Base-by-base conservation (phyloP, 257 asterid species). In the Penstemon davidsonii region DNA sequence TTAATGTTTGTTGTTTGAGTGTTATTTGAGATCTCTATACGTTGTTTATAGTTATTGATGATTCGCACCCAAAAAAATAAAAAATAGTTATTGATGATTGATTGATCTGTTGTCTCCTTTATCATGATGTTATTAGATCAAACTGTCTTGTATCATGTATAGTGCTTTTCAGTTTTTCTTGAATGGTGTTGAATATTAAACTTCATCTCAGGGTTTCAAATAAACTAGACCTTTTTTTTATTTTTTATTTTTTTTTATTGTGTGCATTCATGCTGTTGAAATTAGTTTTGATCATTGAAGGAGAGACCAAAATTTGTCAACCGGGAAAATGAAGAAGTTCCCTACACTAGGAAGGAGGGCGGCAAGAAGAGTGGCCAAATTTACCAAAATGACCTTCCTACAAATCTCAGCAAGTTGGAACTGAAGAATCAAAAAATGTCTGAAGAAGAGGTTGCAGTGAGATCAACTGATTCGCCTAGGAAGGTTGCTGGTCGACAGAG, bases 251-350 rank as follows among this genome's bases (percentile, higher is more conserved):
- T 47, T 71, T 18, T 57, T 19, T 61, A 56, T n/a, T 25, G 7
- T 7, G 4, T 61, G 50, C 57, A 39, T 42, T 15, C 53, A 12
- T 59, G 7, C 52, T 47, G 15, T 55, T 63, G 62, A 78, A 65
- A 52, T 64, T 55, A 45, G 53, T 66, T 73, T 57, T 49, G 54
- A 63, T 39, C 44, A 68, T 61, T 76, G 74, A 66, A 57, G 88
- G 82, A 88, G 79, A 87, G 68, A 58, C 97, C 96, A 7, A 78
- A 84, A 77, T 86, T 88, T 71, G 97, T 95, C 66, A 76, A 88
- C 79, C 87, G 89, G 96, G 97, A 87, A 72, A 73, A 82, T 12
- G 91, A 85, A 49, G 95, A 85, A 64, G 77, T 85, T 51, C 92
- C 84, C 13, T 87, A 88, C 77, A 77, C 93, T n/a, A 72, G 86